These are phyloP conservation scores for Penicillium tannophilum DNA, from an alignment of 495 filamentous ascomycete species.

Conservation along the genomic window DNA sequence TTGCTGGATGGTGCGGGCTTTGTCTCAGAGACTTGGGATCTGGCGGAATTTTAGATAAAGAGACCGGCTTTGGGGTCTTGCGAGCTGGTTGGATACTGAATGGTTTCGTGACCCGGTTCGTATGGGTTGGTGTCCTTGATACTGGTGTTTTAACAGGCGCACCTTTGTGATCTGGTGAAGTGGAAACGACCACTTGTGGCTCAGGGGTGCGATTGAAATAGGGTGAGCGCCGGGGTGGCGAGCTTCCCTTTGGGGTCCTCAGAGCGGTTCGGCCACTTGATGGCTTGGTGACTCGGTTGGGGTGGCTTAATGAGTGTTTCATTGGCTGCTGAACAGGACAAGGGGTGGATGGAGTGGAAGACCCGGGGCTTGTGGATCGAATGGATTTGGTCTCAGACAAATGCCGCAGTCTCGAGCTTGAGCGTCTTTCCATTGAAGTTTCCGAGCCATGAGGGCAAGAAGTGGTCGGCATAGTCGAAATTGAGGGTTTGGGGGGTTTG, in stretches of 20 bases:
- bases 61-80: neutral
- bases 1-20: neutral
- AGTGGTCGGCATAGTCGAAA: neutral
- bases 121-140: too few relatives aligned
- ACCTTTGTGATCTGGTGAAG: neutral
- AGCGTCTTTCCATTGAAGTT: neutral
- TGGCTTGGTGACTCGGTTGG: neutral
- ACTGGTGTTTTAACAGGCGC: too few relatives aligned
- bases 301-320: neutral
- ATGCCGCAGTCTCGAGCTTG: neutral
- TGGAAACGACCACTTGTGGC: neutral
- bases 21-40: neutral
- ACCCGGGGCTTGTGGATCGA: neutral
- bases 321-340: neutral
- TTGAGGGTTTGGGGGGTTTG: neutral
- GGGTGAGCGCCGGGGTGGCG: too few relatives aligned
- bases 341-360: neutral
- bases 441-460: neutral
- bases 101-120: too few relatives aligned
- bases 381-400: neutral
- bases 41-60: neutral
- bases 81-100: neutral
- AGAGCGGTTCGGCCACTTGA: neutral
- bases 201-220: neutral
- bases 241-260: too few relatives aligned